Percentiles rank a stretch among this genome's conserved stretches.
phyloP scores from a whole-genome alignment of 495 filamentous ascomycete species.

The Aspergillus heteromorphus region DNA sequence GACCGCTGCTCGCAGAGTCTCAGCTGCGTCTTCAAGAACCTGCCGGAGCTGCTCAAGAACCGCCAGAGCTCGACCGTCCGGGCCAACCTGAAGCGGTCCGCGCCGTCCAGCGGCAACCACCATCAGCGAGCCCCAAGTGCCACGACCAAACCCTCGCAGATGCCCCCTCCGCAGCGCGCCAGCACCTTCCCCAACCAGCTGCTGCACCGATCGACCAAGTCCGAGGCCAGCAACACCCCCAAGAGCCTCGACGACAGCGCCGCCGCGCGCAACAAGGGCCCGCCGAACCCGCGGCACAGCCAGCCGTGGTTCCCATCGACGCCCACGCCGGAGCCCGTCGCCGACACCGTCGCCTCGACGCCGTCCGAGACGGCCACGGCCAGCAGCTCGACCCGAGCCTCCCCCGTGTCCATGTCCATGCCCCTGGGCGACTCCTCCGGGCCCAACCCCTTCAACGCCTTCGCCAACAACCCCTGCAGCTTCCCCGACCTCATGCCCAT shows the following conservation, averaged over 20 bases:
- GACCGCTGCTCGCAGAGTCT: conserved; percentile 76
- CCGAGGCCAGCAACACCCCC: conserved; percentile 18
- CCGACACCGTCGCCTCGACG: conserved; percentile 30
- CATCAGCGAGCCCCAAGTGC: conserved; percentile 20
- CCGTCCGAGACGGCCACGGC: conserved; percentile 20
- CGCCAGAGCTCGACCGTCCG: conserved; percentile 39
- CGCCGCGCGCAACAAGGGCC: conserved; percentile 13
- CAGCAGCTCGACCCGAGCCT: conserved; percentile 20
- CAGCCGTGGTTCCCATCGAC: conserved; percentile 29
- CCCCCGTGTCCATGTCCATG: conserved; percentile 11
- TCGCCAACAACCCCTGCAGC: conserved; percentile 29
- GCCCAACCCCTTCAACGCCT: conserved; percentile 22
- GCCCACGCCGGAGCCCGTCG: conserved; percentile 26
- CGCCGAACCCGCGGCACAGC: conserved; percentile 9
- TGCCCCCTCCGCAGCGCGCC: conserved; percentile 38
- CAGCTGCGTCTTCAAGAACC: conserved; percentile 67
- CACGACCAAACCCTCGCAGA: conserved; percentile 21
- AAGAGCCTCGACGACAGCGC: conserved; percentile 32
- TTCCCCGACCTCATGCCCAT: conserved; percentile 75
- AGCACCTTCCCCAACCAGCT: conserved; percentile 44
- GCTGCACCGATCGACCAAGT: conserved; percentile 17
- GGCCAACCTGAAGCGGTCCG: conserved; percentile 41
- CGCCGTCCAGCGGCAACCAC: conserved; percentile 21
- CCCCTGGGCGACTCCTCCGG: conserved; percentile 10
- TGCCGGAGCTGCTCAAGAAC: conserved; percentile 64